These are phyloP conservation scores for Coccinonectria pachysandricola DNA, from an alignment of 2,329 filamentous ascomycete species.

Conservation along the genomic window DNA sequence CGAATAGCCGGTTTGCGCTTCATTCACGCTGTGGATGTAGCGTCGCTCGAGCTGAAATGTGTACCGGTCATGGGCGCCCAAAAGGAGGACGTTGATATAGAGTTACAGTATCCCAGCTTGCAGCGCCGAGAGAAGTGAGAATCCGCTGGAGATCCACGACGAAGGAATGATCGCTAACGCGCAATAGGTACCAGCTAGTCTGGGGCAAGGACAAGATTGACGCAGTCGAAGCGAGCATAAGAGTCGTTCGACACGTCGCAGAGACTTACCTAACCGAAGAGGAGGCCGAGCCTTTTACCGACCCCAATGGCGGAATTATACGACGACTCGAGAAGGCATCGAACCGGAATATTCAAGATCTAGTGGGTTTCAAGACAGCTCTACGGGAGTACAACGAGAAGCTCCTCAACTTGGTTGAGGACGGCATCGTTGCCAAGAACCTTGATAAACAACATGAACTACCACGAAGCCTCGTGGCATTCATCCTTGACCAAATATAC, in stretches of 20 bases:
- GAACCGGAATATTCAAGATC: constrained; percentile 52
- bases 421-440: constrained; percentile 62
- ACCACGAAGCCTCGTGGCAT: constrained; percentile 61
- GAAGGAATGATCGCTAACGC: constrained; percentile 10
- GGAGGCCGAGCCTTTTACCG: constrained; percentile 56
- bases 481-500: constrained; percentile 82
- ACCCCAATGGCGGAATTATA: constrained; percentile 63
- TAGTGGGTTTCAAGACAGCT: constrained; percentile 60
- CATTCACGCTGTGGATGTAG: constrained; percentile 50
- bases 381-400: constrained; percentile 69
- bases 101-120: constrained; percentile 76
- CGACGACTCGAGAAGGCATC: constrained; percentile 68
- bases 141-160: not conserved
- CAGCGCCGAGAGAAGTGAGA: constrained; percentile 60
- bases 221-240: constrained; percentile 62
- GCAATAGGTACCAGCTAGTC: constrained; percentile 50
- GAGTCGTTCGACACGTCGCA: constrained; percentile 58
- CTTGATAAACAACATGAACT: constrained; percentile 60
- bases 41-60: constrained; percentile 39
- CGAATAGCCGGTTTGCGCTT: constrained; percentile 33
- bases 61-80: constrained; percentile 38
- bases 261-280: constrained; percentile 68
- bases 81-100: constrained; percentile 47
- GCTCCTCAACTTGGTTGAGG: constrained; percentile 53
- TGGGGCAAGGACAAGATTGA: constrained; percentile 71